Evolutionary conservation across 805 yeast genomes (phyloP).

Genomic region (Candida multigemmis): DNA sequence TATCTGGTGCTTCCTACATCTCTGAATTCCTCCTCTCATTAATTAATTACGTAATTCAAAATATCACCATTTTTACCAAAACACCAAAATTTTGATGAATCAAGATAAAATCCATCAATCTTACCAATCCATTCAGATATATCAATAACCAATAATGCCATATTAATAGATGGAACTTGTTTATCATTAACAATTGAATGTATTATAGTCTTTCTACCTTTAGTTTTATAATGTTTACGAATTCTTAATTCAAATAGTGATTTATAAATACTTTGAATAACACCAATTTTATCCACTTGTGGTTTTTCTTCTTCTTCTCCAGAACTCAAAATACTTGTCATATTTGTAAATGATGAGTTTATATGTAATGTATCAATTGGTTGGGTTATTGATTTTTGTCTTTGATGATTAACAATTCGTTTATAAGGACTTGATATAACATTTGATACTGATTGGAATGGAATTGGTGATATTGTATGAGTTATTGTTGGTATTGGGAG

Average conservation of each 20-base stretch:
- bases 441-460: too few relatives aligned
- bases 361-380: too few relatives aligned
- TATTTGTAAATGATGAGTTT: too few relatives aligned
- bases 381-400: too few relatives aligned
- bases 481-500: constrained; percentile 3
- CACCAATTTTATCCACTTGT: too few relatives aligned
- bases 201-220: constrained; percentile 13
- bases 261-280: too few relatives aligned
- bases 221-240: constrained; percentile 19
- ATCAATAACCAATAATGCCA: constrained; percentile 24
- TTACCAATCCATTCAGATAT: constrained; percentile 25
- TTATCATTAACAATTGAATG: constrained; percentile 30
- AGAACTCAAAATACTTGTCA: constrained; percentile 12
- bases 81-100: constrained; percentile 21
- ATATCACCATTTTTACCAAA: constrained; percentile 33
- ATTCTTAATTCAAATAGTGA: constrained; percentile 25
- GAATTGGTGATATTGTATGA: too few relatives aligned
- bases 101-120: constrained; percentile 22
- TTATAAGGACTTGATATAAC: too few relatives aligned
- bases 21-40: not conserved
- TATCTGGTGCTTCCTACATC: not conserved
- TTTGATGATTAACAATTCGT: too few relatives aligned
- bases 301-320: constrained; percentile 1
- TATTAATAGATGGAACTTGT: constrained; percentile 27
- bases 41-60: constrained; percentile 16